Percentiles rank a stretch among this genome's conserved stretches.
phyloP scores from a whole-genome alignment of 306 rosid species.

The Prunus mongolica region DNA sequence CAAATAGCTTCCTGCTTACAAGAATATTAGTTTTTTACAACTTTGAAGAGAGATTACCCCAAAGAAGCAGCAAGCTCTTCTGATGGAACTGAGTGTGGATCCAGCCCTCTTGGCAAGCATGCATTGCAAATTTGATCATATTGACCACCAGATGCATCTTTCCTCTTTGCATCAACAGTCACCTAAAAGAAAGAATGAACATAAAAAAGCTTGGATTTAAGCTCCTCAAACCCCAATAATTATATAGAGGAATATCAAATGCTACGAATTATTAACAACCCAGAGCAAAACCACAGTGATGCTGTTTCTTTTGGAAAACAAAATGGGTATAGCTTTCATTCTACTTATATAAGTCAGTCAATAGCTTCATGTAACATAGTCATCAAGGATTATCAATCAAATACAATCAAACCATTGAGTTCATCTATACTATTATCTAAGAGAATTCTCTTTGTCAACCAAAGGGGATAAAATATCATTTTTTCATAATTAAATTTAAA shows the following conservation, averaged over 20 bases:
- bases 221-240: neutral
- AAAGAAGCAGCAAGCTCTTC: conserved; percentile 93
- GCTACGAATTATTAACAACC: neutral
- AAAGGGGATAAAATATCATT: too few species aligned
- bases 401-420: neutral
- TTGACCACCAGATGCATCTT: conserved; percentile 55
- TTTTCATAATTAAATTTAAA: too few species aligned
- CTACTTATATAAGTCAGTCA: neutral
- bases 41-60: conserved; percentile 51
- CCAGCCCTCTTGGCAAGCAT: conserved; percentile 84
- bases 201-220: neutral
- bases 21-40: conserved; percentile 9
- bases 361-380: neutral
- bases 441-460: too few species aligned
- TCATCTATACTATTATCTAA: neutral
- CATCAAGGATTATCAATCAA: conserved; percentile 5
- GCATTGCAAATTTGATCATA: conserved; percentile 91
- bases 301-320: neutral
- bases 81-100: conserved; percentile 87
- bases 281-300: neutral
- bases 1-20: conserved; percentile 10
- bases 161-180: conserved; percentile 52
- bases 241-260: neutral
- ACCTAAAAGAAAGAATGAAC: conserved; percentile 46
- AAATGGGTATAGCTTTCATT: neutral